These are phyloP conservation scores for Magnusiomyces fungicola DNA, from an alignment of 1,139 yeast species.

Conservation along the genomic window DNA sequence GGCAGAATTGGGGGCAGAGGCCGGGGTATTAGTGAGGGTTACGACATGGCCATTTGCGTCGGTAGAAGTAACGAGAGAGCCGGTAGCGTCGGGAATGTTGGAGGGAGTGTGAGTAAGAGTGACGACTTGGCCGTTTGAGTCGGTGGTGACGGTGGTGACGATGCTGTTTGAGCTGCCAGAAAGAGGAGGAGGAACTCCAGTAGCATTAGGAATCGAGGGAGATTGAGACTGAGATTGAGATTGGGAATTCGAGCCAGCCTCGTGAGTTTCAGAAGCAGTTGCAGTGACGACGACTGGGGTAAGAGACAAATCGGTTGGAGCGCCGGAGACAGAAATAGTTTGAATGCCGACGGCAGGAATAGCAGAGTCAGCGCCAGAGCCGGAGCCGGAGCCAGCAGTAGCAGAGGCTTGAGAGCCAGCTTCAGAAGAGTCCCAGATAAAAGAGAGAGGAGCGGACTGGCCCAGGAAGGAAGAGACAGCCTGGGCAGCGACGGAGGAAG, in stretches of 20 bases:
- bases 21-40: neutral
- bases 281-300: slow-evolving; percentile 2
- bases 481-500: neutral
- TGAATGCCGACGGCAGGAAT: neutral
- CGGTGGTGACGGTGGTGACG: neutral
- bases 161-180: neutral
- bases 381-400: neutral
- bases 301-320: neutral
- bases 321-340: neutral
- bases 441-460: slow-evolving; percentile 4
- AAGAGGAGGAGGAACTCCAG: neutral
- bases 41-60: neutral
- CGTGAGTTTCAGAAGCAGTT: neutral
- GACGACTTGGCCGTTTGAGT: neutral
- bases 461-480: neutral
- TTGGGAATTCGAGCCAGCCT: neutral
- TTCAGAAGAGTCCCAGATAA: neutral
- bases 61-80: neutral
- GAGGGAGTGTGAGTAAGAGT: neutral
- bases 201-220: neutral
- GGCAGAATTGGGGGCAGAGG: neutral
- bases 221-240: neutral
- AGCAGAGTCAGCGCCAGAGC: neutral
- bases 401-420: neutral
- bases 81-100: neutral